Base-by-base conservation (phyloP, 345 rosid genomes). In the Ceriops decandra region DNA sequence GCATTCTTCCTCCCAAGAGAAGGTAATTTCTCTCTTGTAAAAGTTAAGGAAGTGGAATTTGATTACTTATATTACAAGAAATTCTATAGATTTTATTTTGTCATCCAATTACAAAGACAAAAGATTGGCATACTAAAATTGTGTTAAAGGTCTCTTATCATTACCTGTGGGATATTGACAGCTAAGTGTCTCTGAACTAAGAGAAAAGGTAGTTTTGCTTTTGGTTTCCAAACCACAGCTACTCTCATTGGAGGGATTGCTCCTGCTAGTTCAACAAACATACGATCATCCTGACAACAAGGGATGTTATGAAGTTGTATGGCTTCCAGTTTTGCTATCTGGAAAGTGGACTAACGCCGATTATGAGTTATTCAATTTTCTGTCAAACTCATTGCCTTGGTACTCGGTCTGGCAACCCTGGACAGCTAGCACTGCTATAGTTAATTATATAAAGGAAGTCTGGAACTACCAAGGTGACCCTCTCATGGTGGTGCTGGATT, bases 191-290 rank as follows among this genome's bases (percentile, higher is more conserved):
- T 75, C 80, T 26, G 87, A 85, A 64, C 76, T 92, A 81, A 84
- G 83, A 76, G 82, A 74, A 78, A 87, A 85, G 79, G 77, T 87
- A 62, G 78, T 80, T 19, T 47, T 92, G 30, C 85, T 92, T 66
- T 69, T 90, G 71, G 20, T 92, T 76, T 85, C 96, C 66, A 84
- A 85, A 56, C 82, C 89, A 56, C 82, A 83, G 67, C 84, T 79
- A 33, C 82, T 76, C 60, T 76, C 87, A 22, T 58, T 78, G 42
- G 95, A 90, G 70, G 78, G 75, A 49, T 56, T 88, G 53, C 76
- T 85, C 67, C 83, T 87, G 58, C 84, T 90, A 38, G 79, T 83
- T 63, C 92, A 88, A 54, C 95, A 82, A 71, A 76, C 86, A 72
- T 76, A 83, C 19, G 80, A 85, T 60, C 83, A 75, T 65, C 85